phyloP scores from a whole-genome alignment of 805 yeast genomes.

The Wickerhamiella vanderwaltii region DNA sequence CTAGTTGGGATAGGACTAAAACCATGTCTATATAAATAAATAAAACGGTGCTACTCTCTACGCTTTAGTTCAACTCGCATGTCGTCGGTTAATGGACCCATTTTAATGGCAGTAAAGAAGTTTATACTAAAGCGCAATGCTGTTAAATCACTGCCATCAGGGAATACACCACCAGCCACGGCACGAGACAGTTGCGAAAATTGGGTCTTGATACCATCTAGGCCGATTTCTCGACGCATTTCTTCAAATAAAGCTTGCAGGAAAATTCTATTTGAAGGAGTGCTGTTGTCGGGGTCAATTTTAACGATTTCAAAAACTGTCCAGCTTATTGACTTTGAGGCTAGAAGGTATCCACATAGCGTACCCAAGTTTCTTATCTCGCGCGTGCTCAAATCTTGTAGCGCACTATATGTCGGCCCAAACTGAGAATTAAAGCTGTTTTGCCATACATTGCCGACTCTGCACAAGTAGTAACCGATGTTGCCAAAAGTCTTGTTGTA shows the following conservation, averaged over 20 bases:
- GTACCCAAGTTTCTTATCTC: constrained; percentile 68
- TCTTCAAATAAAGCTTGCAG: constrained; percentile 72
- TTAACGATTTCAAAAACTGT: constrained; percentile 41
- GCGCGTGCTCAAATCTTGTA: constrained; percentile 59
- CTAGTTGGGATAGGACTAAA: too few species aligned
- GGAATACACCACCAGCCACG: not conserved
- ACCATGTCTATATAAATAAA: not conserved
- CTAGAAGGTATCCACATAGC: constrained; percentile 74
- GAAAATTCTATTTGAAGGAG: constrained; percentile 67
- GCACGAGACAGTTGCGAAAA: not conserved
- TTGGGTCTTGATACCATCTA: constrained; percentile 36
- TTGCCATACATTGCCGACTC: constrained; percentile 45
- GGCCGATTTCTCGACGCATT: constrained; percentile 64
- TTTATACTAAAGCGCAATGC: constrained; percentile 62
- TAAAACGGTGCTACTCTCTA: not conserved
- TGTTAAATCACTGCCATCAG: not conserved
- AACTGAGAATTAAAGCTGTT: constrained; percentile 43
- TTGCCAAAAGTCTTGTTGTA: constrained; percentile 78
- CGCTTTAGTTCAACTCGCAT: constrained; percentile 48
- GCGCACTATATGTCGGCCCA: constrained; percentile 39
- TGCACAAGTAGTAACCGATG: constrained; percentile 53
- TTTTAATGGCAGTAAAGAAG: constrained; percentile 83
- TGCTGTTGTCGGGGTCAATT: constrained; percentile 60
- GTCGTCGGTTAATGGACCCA: constrained; percentile 70
- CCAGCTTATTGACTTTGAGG: constrained; percentile 58